Percentiles rank a stretch among this genome's conserved stretches.
phyloP scores from a whole-genome alignment of 2,329 filamentous ascomycete genomes.

The Colletotrichum tamarilloi region DNA sequence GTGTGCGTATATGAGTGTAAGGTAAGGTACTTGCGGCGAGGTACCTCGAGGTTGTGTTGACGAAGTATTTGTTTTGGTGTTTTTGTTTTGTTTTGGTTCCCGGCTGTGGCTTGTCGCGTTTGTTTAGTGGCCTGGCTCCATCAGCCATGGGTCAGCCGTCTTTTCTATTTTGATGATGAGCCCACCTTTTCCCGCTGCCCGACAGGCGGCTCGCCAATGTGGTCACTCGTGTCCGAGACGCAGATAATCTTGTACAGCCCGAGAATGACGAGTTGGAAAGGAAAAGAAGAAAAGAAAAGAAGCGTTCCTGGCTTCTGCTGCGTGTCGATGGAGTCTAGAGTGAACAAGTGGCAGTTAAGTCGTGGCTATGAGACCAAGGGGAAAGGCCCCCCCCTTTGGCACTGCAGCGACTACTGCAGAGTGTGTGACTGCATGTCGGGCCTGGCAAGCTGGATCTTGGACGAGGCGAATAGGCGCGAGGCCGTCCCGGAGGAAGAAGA shows the following conservation, averaged over 20 bases:
- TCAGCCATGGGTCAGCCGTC: conserved; percentile 30
- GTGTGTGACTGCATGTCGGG: conserved; percentile 1
- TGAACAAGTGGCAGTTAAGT: conserved; percentile 32
- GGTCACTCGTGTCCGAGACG: background rate
- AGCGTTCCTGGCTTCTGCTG: conserved; percentile 8
- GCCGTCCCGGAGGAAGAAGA: background rate
- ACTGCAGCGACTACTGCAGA: conserved; percentile 30
- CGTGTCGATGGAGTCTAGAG: conserved; percentile 20
- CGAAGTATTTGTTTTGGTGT: conserved; percentile 17
- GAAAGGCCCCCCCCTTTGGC: conserved; percentile 11
- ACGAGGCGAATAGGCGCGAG: conserved; percentile 18
- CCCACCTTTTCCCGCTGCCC: conserved; percentile 27
- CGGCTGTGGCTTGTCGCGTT: conserved; percentile 35
- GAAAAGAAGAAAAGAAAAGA: background rate
- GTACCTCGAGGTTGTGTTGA: conserved; percentile 10
- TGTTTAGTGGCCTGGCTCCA: conserved; percentile 31
- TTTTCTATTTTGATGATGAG: conserved; percentile 24
- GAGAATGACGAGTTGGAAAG: conserved; percentile 5
- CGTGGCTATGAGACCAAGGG: conserved; percentile 23
- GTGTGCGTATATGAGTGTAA: background rate
- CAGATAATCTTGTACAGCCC: conserved; percentile 5
- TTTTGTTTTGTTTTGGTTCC: conserved; percentile 35
- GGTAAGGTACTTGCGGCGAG: background rate
- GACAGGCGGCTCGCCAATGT: conserved; percentile 7
- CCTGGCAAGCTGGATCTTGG: background rate